These are phyloP conservation scores for Pestalotiopsis sp. DNA, from an alignment of 2,329 filamentous ascomycete species.

Conservation along the genomic window DNA sequence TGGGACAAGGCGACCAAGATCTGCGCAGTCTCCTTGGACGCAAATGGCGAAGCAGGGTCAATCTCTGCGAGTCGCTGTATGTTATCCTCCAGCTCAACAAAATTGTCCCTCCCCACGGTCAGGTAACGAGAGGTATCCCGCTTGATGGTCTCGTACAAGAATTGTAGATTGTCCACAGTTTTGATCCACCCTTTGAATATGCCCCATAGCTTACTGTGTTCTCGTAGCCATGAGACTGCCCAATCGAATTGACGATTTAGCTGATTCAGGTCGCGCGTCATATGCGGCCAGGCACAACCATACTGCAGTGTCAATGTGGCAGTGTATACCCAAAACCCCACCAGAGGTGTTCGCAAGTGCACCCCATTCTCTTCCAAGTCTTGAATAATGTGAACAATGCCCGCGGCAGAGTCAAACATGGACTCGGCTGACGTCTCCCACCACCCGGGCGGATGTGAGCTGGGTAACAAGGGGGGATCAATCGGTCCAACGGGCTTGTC, in stretches of 20 bases:
- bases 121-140: not conserved
- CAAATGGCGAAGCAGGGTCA: not conserved
- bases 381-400: not conserved
- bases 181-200: not conserved
- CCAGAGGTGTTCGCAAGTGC: not conserved
- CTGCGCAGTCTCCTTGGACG: not conserved
- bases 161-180: not conserved
- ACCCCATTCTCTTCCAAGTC: not conserved
- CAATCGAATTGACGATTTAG: not conserved
- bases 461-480: not conserved
- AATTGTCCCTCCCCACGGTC: not conserved
- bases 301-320: not conserved
- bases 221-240: not conserved
- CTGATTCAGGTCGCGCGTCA: not conserved
- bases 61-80: not conserved
- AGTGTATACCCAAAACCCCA: not conserved
- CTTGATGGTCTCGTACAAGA: not conserved
- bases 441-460: not conserved
- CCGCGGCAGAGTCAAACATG: not conserved
- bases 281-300: not conserved
- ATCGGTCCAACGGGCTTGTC: not conserved
- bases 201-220: not conserved
- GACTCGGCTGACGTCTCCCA: not conserved
- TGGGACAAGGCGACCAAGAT: not conserved
- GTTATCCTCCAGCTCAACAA: not conserved